A percentile compares a stretch with the other conserved stretches of the same genome.
Evolutionary conservation across 345 rosid genomes (phyloP).

Genomic region (Linum trigynum): DNA sequence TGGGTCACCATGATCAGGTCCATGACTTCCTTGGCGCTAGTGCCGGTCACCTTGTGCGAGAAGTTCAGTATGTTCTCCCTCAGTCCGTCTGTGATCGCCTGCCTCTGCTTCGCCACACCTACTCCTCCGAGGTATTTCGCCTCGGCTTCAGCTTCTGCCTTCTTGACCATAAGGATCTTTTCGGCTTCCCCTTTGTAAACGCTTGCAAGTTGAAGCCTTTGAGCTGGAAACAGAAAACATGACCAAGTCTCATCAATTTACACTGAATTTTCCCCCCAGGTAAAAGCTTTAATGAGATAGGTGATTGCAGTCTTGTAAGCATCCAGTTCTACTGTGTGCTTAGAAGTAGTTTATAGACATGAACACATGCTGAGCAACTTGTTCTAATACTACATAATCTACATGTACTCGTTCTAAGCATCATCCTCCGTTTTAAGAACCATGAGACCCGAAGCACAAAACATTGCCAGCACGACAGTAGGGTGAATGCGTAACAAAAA

Average conservation of each 20-base stretch:
- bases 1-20: conserved; percentile 96
- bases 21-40: conserved; percentile 93
- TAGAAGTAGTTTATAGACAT: not conserved
- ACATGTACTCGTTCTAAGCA: too few species aligned
- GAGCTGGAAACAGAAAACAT: conserved; percentile 44
- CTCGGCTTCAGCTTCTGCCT: conserved; percentile 94
- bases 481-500: too few species aligned
- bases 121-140: conserved; percentile 92
- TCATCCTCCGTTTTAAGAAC: too few species aligned
- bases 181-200: conserved; percentile 99
- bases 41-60: conserved; percentile 82
- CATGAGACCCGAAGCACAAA: too few species aligned
- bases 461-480: too few species aligned
- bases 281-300: too few species aligned
- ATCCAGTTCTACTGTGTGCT: not conserved
- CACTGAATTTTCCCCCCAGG: too few species aligned
- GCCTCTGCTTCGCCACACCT: conserved; percentile 96
- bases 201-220: conserved; percentile 97
- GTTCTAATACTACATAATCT: too few species aligned
- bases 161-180: conserved; percentile 76
- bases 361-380: too few species aligned
- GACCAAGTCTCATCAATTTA: too few species aligned
- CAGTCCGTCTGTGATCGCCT: conserved; percentile 91
- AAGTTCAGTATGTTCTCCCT: conserved; percentile 92
- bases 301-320: too few species aligned